These are phyloP conservation scores for Naganishia friedmannii DNA, from an alignment of 768 basidiomycete species.

Conservation along the genomic window DNA sequence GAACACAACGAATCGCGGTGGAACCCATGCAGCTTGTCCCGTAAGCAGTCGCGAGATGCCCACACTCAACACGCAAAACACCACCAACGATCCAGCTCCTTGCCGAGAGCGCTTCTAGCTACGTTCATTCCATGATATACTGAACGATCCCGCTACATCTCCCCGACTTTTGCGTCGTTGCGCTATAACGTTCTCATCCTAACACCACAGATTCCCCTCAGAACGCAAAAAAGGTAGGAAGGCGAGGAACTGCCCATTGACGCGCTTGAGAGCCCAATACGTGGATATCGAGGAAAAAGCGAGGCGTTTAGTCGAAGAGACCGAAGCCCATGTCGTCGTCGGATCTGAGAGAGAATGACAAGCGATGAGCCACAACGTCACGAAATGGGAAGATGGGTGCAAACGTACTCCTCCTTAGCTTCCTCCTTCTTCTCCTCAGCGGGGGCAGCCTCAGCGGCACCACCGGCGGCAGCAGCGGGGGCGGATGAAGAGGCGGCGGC, in stretches of 20 bases:
- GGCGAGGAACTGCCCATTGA: slow-evolving; percentile 13
- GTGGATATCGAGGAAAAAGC: slow-evolving; percentile 9
- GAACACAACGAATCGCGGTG: too few species aligned
- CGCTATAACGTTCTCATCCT: slow-evolving; percentile 13
- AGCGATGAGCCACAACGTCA: background rate
- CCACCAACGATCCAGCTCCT: too few species aligned
- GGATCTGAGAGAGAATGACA: slow-evolving; percentile 65
- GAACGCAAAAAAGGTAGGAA: slow-evolving; percentile 12
- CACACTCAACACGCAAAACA: too few species aligned
- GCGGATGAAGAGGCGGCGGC: slow-evolving; percentile 59
- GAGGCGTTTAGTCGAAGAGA: slow-evolving; percentile 76
- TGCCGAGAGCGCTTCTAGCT: slow-evolving; percentile 37
- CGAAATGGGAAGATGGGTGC: slow-evolving; percentile 25
- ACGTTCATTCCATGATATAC: slow-evolving; percentile 18
- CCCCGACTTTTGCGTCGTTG: background rate
- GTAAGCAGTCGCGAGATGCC: too few species aligned
- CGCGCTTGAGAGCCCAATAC: slow-evolving; percentile 26
- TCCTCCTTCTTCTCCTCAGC: slow-evolving; percentile 73
- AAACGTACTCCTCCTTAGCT: slow-evolving; percentile 78
- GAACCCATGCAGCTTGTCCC: too few species aligned
- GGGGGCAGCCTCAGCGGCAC: slow-evolving; percentile 59
- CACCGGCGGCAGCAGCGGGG: slow-evolving; percentile 60
- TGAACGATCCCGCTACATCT: slow-evolving; percentile 7
- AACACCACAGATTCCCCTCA: slow-evolving; percentile 13
- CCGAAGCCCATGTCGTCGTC: slow-evolving; percentile 99